phyloP scores from a whole-genome alignment of 306 rosid genomes.

The Abrus precatorius region DNA sequence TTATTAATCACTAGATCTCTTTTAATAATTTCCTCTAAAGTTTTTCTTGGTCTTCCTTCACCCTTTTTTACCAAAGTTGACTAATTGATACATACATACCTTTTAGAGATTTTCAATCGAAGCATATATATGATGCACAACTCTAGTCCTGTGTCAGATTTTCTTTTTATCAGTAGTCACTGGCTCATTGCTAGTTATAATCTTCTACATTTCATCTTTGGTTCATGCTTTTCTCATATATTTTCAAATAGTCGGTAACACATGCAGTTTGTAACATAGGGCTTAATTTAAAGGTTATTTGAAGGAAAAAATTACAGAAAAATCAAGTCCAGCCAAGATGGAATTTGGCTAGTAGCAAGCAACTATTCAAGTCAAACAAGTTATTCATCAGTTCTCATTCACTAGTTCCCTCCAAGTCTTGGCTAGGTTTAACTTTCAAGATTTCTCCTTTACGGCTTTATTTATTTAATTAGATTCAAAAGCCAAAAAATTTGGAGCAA shows the following conservation, averaged over 20 bases:
- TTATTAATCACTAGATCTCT: too few species aligned
- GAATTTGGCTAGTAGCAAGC: constrained; percentile 5
- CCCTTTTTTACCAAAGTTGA: background rate
- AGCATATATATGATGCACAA: constrained; percentile 16
- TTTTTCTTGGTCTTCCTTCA: too few species aligned
- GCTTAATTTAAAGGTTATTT: background rate
- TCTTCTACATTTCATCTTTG: constrained; percentile 6
- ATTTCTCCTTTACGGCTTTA: background rate
- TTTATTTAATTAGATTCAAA: constrained; percentile 5
- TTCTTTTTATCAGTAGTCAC: constrained; percentile 9
- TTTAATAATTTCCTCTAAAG: too few species aligned
- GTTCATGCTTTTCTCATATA: constrained; percentile 5
- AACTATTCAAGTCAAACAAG: constrained; percentile 34
- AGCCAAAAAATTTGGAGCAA: constrained; percentile 22
- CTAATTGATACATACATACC: background rate
- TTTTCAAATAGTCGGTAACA: constrained; percentile 8
- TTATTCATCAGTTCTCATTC: constrained; percentile 18
- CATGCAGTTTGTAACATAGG: background rate
- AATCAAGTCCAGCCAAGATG: constrained; percentile 19
- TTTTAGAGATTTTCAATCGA: background rate
- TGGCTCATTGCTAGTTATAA: background rate
- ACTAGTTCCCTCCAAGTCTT: constrained; percentile 2
- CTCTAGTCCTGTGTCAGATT: background rate
- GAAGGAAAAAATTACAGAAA: background rate
- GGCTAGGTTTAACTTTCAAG: constrained; percentile 17